phyloP scores from a whole-genome alignment of 345 rosid species.

The Aurinia saxatilis region DNA sequence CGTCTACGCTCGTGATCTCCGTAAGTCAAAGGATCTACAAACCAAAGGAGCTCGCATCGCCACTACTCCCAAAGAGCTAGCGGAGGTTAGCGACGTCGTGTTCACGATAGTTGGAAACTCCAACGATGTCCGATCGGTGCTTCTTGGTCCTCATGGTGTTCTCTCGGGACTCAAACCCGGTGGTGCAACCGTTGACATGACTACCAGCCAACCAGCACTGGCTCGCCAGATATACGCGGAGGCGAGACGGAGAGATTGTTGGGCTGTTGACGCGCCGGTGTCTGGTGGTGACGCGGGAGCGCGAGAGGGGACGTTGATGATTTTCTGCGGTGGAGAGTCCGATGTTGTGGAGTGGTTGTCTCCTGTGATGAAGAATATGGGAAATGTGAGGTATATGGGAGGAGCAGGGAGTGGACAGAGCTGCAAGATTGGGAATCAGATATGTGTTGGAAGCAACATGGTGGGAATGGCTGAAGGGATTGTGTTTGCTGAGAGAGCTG shows the following conservation, averaged over 20 bases:
- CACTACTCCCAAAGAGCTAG: slow-evolving; percentile 40
- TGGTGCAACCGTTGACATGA: slow-evolving; percentile 58
- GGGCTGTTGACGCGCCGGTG: slow-evolving; percentile 76
- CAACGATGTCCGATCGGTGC: slow-evolving; percentile 54
- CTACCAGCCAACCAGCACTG: slow-evolving; percentile 55
- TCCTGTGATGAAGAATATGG: slow-evolving; percentile 53
- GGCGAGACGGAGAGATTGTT: slow-evolving; percentile 41
- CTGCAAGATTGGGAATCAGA: slow-evolving; percentile 77
- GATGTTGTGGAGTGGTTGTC: slow-evolving; percentile 51
- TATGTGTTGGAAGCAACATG: slow-evolving; percentile 56
- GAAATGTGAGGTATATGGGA: slow-evolving; percentile 59
- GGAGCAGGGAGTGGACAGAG: slow-evolving; percentile 69
- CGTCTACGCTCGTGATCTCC: slow-evolving; percentile 59
- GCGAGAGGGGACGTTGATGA: slow-evolving; percentile 52
- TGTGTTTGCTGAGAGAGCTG: slow-evolving; percentile 57
- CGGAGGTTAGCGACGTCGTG: slow-evolving; percentile 45
- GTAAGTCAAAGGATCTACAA: slow-evolving; percentile 49
- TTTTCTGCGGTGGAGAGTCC: slow-evolving; percentile 62
- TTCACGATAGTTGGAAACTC: slow-evolving; percentile 85
- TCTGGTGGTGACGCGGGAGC: slow-evolving; percentile 74
- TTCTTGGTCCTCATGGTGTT: slow-evolving; percentile 45
- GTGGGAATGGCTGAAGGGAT: slow-evolving; percentile 74
- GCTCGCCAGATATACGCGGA: slow-evolving; percentile 54
- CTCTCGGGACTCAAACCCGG: slow-evolving; percentile 55
- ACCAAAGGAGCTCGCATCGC: slow-evolving; percentile 52